Base-by-base conservation (phyloP, 495 filamentous ascomycete genomes). In the Rusavskia elegans region DNA sequence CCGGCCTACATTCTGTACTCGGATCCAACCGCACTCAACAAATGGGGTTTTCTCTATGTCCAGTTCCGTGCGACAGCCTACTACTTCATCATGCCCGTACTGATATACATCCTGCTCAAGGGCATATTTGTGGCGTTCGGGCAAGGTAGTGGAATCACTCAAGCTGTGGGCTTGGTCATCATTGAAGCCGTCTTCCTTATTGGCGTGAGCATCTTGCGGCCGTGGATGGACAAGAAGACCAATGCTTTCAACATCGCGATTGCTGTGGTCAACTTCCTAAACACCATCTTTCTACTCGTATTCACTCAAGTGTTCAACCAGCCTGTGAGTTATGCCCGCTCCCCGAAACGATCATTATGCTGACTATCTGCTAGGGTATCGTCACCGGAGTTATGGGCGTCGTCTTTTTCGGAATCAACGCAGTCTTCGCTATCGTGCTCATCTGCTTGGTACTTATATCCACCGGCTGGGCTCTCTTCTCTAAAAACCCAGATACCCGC, bases 201-300 rank as follows among this genome's bases (percentile, higher is more conserved):
- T 59, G 78, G 64, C 29, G 81, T 87, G 35, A 84, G 79, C 55
- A 79, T 94, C 42, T 69, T 95, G 59, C 81, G 87, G 39, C 92
- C 92, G 7, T 98, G 88, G 81, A 97, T 98, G 92, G 92, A 98
- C 73, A 97, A 95, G 78, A 92, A 89, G 69, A 96, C 90, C 54
- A 98, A 98, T 64, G 79, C 82, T 48, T 94, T 93, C 76, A 97
- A 97, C 71, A 95, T 98, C 57, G 74, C 89, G 51, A 97, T 98
- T 61, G 81, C 78, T 51, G 81, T 77, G 29, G 71, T 95, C 61
- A 97, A 96, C 68, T 94, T 97, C 63, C 62, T 96, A 64, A 95
- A 94, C 64, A 77, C 80, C 54, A 80, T 94, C 64, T 89, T 92
- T 71, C 71, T 94, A 8, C 69, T 94, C 27, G 73, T 94, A 48